Conservation (phyloP, 495 filamentous ascomycete species). For the Pseudevernia furfuracea region DNA sequence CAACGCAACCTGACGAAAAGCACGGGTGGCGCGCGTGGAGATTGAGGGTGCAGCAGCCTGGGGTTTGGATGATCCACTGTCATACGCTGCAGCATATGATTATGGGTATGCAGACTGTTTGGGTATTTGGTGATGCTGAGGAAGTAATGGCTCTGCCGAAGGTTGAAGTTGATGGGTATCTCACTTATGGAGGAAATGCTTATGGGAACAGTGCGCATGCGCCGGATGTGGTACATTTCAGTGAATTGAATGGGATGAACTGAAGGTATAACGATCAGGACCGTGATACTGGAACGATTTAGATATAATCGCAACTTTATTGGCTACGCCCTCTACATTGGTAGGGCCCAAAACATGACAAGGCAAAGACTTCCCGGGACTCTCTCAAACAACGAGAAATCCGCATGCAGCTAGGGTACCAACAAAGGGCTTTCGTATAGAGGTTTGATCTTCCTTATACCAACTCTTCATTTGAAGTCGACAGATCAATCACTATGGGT, state of each 20-base stretch:
- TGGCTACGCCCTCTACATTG: no score
- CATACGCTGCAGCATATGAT: conserved; percentile 5
- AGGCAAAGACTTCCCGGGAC: no score
- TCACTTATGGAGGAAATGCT: neutral
- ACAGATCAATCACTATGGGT: no score
- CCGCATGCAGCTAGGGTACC: no score
- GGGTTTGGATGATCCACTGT: conserved; percentile 4
- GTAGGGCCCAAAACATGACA: no score
- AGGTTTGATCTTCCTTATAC: no score
- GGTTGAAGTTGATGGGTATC: neutral
- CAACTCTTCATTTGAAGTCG: no score
- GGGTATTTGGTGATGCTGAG: conserved; percentile 4
- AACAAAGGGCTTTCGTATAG: no score
- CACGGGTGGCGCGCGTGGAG: neutral
- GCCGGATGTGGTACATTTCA: conserved; percentile 3
- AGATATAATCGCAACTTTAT: no score
- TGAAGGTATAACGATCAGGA: neutral
- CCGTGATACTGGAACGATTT: no score
- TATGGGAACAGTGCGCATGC: neutral
- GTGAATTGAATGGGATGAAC: neutral
- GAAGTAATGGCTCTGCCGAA: neutral
- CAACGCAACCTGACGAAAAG: neutral
- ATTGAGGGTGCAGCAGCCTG: conserved; percentile 3
- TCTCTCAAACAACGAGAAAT: no score
- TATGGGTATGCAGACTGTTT: conserved; percentile 2